Base-by-base conservation (phyloP, 352 stramenopile genomes). In the Blastocystis sp. region DNA sequence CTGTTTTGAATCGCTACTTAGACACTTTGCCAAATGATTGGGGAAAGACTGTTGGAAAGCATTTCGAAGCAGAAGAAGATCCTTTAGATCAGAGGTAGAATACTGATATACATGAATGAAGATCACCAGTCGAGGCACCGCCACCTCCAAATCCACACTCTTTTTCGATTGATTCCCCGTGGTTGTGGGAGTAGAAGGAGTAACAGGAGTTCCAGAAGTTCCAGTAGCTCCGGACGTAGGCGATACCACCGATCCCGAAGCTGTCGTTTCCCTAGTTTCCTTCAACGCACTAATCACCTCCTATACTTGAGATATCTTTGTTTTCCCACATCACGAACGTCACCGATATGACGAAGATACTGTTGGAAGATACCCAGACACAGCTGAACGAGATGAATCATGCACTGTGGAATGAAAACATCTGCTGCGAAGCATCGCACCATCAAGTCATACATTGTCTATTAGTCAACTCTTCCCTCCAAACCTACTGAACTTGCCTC, bases 381-480 rank as follows among this genome's bases (percentile, higher is more conserved):
- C 34, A 85, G 50, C 30, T 85, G 73, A 11, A 68, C 4, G 47
- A 85, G 73, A 43, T 68, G 34, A 16, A 54, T 68, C 30, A 30
- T 53, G 37, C 73, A 85, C 11, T 53, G 73, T 1, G 26, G 4
- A 43, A 85, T 85, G 73, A 66, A 85, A 20, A 85, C 73, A 20
- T 66, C 73, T 4, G 37, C 53, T 13, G 73, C 41, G 73, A 85
- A 85, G 47, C 73, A 85, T n/a, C 54, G 73, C 59, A 37, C 50
- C 26, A 68, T 16, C 73, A 85, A 34, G 39, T 50, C 20, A 34
- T 68, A 85, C 39, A 53, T 85, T 3, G 50, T 55, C 66, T 78
- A 53, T n/a, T 53, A 0, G 26, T 41, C 4, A 78, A 13, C 2
- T 24, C 30, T 26, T 0, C 39, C 43, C 66, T 16, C 20, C 24